Base-by-base conservation (phyloP, 1,139 yeast genomes). In the Wickerhamomyces sp. region DNA sequence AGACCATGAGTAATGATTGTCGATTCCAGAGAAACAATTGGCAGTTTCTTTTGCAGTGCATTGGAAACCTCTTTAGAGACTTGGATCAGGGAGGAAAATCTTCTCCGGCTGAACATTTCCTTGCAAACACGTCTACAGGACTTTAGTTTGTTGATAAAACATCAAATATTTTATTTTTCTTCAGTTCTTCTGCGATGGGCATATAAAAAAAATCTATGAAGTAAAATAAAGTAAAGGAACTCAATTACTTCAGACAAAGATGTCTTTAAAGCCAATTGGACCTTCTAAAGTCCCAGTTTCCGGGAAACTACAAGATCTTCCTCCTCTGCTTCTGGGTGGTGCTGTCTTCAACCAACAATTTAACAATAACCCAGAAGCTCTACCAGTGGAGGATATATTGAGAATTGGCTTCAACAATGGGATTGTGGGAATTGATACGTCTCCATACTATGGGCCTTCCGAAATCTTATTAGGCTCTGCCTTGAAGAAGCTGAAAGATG, bases 361-460 rank as follows among this genome's bases (percentile, higher is more conserved):
- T 68, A 77, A 82, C 48, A 78, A 73, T 13, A 73, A 84, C 54
- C 95, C 96, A 0, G 69, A 69, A 42, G 59, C 67, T 0, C 55
- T 87, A 36, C 83, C 89, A 2, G 73, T 82, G 11, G 69, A 67
- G 6, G 79, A 75, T 1, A 76, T 91, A 45, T 60, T 91, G 27
- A 63, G 68, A 41, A 59, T 65, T 18, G 95, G 93, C 0, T 83
- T 89, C 56, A 66, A 69, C 26, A 63, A 71, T 27, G 97, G 96
- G 0, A 69, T 88, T 49, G 75, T 76, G 43, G 94, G 95, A 2
- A 69, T 91, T 37, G 98, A 93, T 61, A 89, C 96, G 0, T 85
- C 96, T 0, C 96, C 97, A 2, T 91, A 88, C 65, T 91, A 91
- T 60, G 98, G 97, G 0, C 90, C 90, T 0, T 86, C 95, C 6